Base-by-base conservation (phyloP, 768 basidiomycete species). In the Sistotremastrum niveocremeum region DNA sequence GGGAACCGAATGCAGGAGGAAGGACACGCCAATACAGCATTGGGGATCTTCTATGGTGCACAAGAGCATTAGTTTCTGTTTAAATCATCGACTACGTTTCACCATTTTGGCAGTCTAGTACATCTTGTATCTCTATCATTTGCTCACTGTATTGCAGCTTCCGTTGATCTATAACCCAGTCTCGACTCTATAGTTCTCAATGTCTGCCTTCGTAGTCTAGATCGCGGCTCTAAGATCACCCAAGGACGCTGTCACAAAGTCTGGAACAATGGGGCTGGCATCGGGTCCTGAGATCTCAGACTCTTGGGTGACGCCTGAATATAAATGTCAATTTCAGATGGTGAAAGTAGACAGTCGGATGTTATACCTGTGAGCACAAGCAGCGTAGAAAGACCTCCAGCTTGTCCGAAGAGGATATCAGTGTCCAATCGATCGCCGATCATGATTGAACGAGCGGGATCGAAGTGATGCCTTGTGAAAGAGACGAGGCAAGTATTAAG, bases 381-480 rank as follows among this genome's bases (percentile, higher is more conserved):
- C 47, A 97, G 68, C 0, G 94, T 97, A 11, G 82, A 62, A 20
- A 95, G 71, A 30, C 88, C 88, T 37, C 89, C 88, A 40, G 75
- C 74, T 59, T 86, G 73, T 42, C 94, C 95, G 56, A 98, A 99
- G 44, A 84, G 64, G 54, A 99, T 97, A 63, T 99, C 94, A 4
- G 95, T 98, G 60, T 87, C 84, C 52, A 99, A 71, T 49, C 94
- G 77, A 65, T 99, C 94, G 37, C 94, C 94, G 39, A 98, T 71
- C 89, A 99, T 97, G 60, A 98, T 78, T 10, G 93, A 91, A 44
- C 79, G 70, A 49, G 72, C 66, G 38, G 87, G 87, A 62, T 98
- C 84, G 60, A 88, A 91, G 41, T 84, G 60, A 54, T 93, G 79
- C 62, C 91, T 95, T 20, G 20, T 20, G 20, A 20, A 20, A 20